Base-by-base conservation (phyloP, 495 filamentous ascomycete genomes). In the Xylaria nigripes region DNA sequence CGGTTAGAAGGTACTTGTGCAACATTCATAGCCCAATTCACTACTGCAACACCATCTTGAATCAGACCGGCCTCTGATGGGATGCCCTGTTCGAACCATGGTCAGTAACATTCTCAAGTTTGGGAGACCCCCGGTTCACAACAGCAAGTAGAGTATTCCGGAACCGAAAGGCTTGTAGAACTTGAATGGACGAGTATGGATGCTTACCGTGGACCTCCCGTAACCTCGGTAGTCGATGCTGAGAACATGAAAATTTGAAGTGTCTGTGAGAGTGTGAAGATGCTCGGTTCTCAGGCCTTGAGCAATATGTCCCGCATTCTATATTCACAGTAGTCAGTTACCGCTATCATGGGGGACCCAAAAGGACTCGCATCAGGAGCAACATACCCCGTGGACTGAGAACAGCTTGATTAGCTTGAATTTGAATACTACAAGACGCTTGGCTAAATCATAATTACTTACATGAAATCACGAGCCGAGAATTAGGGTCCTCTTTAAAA, bases 211-310 rank as follows among this genome's bases (percentile, higher is more conserved):
- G 18, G 86, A 90, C 24, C 81, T 74, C 6, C 91, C 92, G 61
- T 87, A 96, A 24, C 93, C 93, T 24, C 93, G 86, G 70, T 96
- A 96, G 73, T 95, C 90, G 51, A 96, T 76, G 22, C 48, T 72
- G 0, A 88, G 61, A 24, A 86, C 74, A 51, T 87, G 83, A 34
- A 74, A 73, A 9, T 71, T 71, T 13, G 79, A 73, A 0, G 78
- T 79, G 43, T 78, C 75, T 4, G 82, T 80, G 9, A 86, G 64
- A 27, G 79, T 72, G 43, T 82, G 84, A 64, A 86, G 87, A 54
- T 79, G 79, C 1, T 76, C 72, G 9, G 82, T 77, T 41, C 84
- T 75, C 60, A 78, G 72, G 18, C 77, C 78, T 56, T 85, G 84
- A 13, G 80, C 81, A 9, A 89, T 71, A 45, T 83, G 84, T 1